Percentiles rank a stretch among this genome's conserved stretches.
Evolutionary conservation across 2,329 filamentous ascomycete genomes (phyloP).

Genomic region (Microcyclospora pomicola): DNA sequence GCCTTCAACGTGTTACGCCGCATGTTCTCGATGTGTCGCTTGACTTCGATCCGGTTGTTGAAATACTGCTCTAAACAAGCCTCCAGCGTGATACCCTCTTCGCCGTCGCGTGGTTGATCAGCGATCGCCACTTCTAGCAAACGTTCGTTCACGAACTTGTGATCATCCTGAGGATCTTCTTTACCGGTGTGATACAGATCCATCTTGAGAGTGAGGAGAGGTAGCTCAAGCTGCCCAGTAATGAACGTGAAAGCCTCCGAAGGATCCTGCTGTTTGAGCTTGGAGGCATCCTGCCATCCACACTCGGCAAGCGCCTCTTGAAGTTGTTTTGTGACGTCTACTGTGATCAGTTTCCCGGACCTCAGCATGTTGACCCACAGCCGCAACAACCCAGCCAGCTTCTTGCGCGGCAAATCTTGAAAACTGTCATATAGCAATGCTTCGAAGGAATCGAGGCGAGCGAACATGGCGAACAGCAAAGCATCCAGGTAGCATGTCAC

Average conservation of each 20-base stretch:
- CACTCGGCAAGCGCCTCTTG: slow-evolving; percentile 72
- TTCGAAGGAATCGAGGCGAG: slow-evolving; percentile 77
- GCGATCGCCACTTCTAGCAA: slow-evolving; percentile 86
- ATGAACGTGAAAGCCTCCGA: slow-evolving; percentile 95
- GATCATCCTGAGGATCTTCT: slow-evolving; percentile 69
- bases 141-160: slow-evolving; percentile 87
- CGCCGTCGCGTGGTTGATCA: slow-evolving; percentile 50
- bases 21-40: slow-evolving; percentile 50
- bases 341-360: slow-evolving; percentile 69
- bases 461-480: slow-evolving; percentile 90
- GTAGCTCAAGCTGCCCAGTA: slow-evolving; percentile 75
- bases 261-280: slow-evolving; percentile 77
- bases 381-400: slow-evolving; percentile 62
- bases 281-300: slow-evolving; percentile 71
- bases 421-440: slow-evolving; percentile 76
- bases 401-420: slow-evolving; percentile 56
- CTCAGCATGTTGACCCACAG: slow-evolving; percentile 90
- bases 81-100: slow-evolving; percentile 56
- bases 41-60: slow-evolving; percentile 83
- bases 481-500: slow-evolving; percentile 95
- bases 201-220: slow-evolving; percentile 79
- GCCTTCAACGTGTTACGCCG: slow-evolving; percentile 45
- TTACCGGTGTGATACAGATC: slow-evolving; percentile 89
- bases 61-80: slow-evolving; percentile 91
- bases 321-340: slow-evolving; percentile 69